A percentile compares a stretch with the other conserved stretches of the same genome.
Evolutionary conservation across 768 basidiomycete species (phyloP).

Genomic region (Panaeolus papilionaceus): DNA sequence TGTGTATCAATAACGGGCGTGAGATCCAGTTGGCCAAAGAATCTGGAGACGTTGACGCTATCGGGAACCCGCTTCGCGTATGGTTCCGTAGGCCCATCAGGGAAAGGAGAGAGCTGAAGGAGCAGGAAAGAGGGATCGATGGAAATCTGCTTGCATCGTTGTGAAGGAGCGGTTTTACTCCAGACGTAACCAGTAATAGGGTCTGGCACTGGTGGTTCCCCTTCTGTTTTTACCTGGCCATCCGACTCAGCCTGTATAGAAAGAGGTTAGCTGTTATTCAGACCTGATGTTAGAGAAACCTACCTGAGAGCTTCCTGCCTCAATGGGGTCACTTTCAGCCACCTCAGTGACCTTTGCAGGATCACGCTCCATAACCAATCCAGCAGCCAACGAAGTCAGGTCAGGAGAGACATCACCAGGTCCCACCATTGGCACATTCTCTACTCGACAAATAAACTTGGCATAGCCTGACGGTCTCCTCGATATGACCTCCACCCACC

Average conservation of each 20-base stretch:
- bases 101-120: conserved; percentile 81
- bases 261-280: conserved; percentile 9
- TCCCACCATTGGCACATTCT: conserved; percentile 88
- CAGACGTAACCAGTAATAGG: conserved; percentile 88
- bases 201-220: conserved; percentile 55
- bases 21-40: conserved; percentile 74
- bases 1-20: conserved; percentile 97
- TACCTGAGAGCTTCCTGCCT: conserved; percentile 24
- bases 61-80: conserved; percentile 56
- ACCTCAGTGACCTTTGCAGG: conserved; percentile 39
- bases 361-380: conserved; percentile 74
- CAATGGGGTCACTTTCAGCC: conserved; percentile 29
- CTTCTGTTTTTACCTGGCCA: conserved; percentile 19
- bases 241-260: conserved; percentile 35
- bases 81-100: conserved; percentile 45
- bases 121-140: conserved; percentile 88
- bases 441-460: conserved; percentile 81
- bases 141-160: conserved; percentile 83
- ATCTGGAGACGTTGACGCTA: conserved; percentile 54
- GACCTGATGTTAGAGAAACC: conserved; percentile 19
- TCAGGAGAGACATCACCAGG: conserved; percentile 88
- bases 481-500: conserved; percentile 89
- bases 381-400: conserved; percentile 70
- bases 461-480: conserved; percentile 91
- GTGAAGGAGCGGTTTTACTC: conserved; percentile 86